Base-by-base conservation (phyloP, 768 basidiomycete genomes). In the Lanmaoa rubissima region DNA sequence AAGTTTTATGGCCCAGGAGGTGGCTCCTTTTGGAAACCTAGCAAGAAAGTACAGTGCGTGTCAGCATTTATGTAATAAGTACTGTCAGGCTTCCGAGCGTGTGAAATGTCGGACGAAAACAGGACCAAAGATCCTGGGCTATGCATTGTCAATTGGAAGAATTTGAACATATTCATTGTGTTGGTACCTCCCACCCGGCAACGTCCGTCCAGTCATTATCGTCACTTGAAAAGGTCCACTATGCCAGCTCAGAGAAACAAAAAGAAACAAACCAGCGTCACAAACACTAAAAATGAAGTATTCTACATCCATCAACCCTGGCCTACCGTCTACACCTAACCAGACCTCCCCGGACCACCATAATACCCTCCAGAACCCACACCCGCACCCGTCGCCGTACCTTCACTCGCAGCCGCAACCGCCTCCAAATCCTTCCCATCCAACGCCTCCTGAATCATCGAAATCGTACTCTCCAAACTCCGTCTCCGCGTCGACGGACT, bases 401-500 rank as follows among this genome's bases (percentile, higher is more conserved):
- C n/a, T 12, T 17, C 40, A 11, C 8, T 19, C 47, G 17, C 47
- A 28, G n/a, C 26, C 32, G 26, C 52, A 11, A 41, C 41, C 16
- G 49, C 49, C 32, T 80, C 78, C 43, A 71, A 61, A 35, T 79
- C 80, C 64, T 80, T 86, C 34, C 90, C 91, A 50, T 96, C 94
- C 73, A 88, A 85, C 7, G 90, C 96, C 63, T 93, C 92, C 73
- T 94, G 88, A 67, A 98, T 96, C 69, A 98, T 82, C 59, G 88
- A 88, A 79, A 95, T 94, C 51, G 97, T 98, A 70, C 90, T 94
- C 79, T 98, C 96, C 71, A 98, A 72, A 69, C 90, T 93, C 71
- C 96, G 78, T 73, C 96, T 78, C 61, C 97, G 78, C 48, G 88
- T 98, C 71, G 92, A 94, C 14, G 97, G 96, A 66, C 88, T 91